Evolutionary conservation across 2,329 filamentous ascomycete species (phyloP).

Genomic region (Onygenales sp.): DNA sequence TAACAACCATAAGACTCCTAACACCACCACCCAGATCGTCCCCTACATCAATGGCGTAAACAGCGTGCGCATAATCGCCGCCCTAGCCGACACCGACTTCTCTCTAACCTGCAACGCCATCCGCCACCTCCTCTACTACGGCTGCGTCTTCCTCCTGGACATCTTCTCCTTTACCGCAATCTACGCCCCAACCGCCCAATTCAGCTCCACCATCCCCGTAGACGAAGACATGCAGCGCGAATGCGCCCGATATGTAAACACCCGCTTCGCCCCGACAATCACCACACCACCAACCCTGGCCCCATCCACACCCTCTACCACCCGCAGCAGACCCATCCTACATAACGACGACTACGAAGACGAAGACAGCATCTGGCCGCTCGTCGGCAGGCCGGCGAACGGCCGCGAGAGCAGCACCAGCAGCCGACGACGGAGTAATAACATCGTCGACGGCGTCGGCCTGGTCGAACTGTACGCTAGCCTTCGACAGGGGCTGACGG

Average conservation of each 20-base stretch:
- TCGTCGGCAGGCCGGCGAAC: constrained; percentile 22
- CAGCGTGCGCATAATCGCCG: constrained; percentile 77
- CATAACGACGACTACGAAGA: constrained; percentile 16
- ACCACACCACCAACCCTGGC: constrained; percentile 13
- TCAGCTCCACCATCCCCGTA: constrained; percentile 63
- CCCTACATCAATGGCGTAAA: constrained; percentile 84
- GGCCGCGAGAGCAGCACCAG: constrained; percentile 10
- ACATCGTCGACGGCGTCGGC: constrained; percentile 32
- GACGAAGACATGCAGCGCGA: constrained; percentile 76
- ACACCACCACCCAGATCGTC: constrained; percentile 48
- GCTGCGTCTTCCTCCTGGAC: constrained; percentile 80
- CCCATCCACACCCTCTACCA: constrained; percentile 3
- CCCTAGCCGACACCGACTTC: constrained; percentile 75
- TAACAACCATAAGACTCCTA: too few relatives aligned
- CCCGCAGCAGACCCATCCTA: not conserved
- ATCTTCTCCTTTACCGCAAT: constrained; percentile 91
- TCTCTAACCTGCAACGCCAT: constrained; percentile 78
- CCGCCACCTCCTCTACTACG: constrained; percentile 85
- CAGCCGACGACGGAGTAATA: constrained; percentile 8
- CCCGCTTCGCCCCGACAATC: constrained; percentile 32
- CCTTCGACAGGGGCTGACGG: constrained; percentile 72
- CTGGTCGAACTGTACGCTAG: constrained; percentile 77
- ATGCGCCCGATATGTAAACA: constrained; percentile 74
- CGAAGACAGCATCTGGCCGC: constrained; percentile 34
- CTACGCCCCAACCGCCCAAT: constrained; percentile 72